Conservation (phyloP, 2,329 filamentous ascomycete species). For the Penicillium sp. region DNA sequence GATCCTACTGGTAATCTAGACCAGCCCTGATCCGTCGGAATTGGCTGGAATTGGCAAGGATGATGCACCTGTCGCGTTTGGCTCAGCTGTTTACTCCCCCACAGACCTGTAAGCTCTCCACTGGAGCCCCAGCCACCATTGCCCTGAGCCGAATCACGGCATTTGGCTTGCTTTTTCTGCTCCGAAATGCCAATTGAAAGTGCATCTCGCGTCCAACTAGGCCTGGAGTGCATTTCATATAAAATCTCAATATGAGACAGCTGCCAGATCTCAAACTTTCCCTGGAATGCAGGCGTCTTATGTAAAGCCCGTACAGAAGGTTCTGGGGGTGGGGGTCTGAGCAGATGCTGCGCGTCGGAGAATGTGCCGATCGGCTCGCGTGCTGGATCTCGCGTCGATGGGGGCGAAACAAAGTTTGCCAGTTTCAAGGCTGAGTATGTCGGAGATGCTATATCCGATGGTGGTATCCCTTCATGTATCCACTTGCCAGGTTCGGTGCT, state of each 20-base stretch:
- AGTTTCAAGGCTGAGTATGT: slow-evolving; percentile 6
- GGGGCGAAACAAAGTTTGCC: slow-evolving; percentile 7
- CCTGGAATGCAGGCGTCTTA: slow-evolving; percentile 18
- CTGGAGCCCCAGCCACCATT: slow-evolving; percentile 1
- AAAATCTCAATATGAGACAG: background rate
- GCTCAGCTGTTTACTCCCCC: background rate
- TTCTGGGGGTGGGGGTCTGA: slow-evolving; percentile 12
- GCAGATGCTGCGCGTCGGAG: slow-evolving; percentile 4
- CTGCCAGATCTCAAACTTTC: slow-evolving; percentile 5
- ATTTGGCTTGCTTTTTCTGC: background rate
- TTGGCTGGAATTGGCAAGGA: slow-evolving; percentile 1
- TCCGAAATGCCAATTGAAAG: background rate
- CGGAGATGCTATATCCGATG: slow-evolving; percentile 1
- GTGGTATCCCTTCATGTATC: slow-evolving; percentile 1
- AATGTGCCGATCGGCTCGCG: slow-evolving; percentile 16
- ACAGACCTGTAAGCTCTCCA: background rate
- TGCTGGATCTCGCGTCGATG: slow-evolving; percentile 10
- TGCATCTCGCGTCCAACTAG: background rate
- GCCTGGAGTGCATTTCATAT: background rate
- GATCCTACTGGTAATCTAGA: slow-evolving; percentile 18
- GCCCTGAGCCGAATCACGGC: background rate
- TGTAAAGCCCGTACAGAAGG: slow-evolving; percentile 6
- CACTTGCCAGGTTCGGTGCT: slow-evolving; percentile 11
- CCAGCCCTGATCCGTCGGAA: slow-evolving; percentile 3
- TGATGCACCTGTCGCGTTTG: background rate